Evolutionary conservation across 2,329 filamentous ascomycete species (phyloP).

Genomic region (Microdochium nivale): DNA sequence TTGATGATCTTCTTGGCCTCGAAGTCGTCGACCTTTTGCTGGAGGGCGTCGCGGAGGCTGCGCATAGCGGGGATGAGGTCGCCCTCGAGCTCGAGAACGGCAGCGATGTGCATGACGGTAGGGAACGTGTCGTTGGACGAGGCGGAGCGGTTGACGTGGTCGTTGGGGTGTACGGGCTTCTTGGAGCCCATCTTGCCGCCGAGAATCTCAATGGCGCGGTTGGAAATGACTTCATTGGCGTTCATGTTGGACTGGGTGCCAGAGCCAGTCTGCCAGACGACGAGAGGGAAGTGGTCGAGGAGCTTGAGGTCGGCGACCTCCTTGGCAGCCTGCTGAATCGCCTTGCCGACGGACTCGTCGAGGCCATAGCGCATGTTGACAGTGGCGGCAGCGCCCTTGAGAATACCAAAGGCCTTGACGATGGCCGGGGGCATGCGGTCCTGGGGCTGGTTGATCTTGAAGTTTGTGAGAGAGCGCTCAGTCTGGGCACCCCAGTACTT

Average conservation of each 20-base stretch:
- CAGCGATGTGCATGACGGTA: conserved; percentile 98
- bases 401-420: conserved; percentile 86
- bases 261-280: conserved; percentile 98
- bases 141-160: conserved; percentile 98
- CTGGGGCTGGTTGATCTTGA: conserved; percentile 98
- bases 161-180: conserved; percentile 98
- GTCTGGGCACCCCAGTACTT: conserved; percentile 99
- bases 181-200: conserved; percentile 91
- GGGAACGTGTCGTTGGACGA: conserved; percentile 99
- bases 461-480: conserved; percentile 92
- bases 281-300: conserved; percentile 93
- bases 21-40: conserved; percentile 84
- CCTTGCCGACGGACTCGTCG: conserved; percentile 82
- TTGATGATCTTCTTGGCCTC: conserved; percentile 87
- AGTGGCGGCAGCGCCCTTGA: conserved; percentile 91
- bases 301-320: conserved; percentile 94
- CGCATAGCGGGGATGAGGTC: conserved; percentile 75
- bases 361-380: conserved; percentile 95
- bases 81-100: conserved; percentile 85
- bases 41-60: conserved; percentile 73
- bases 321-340: conserved; percentile 87
- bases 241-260: conserved; percentile 99
- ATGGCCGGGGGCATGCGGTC: conserved; percentile 96
- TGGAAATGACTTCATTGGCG: conserved; percentile 99
- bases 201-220: conserved; percentile 95